A percentile compares a stretch with the other conserved stretches of the same genome.
Conservation (phyloP, 768 basidiomycete species). For the Boletus huronensis region DNA sequence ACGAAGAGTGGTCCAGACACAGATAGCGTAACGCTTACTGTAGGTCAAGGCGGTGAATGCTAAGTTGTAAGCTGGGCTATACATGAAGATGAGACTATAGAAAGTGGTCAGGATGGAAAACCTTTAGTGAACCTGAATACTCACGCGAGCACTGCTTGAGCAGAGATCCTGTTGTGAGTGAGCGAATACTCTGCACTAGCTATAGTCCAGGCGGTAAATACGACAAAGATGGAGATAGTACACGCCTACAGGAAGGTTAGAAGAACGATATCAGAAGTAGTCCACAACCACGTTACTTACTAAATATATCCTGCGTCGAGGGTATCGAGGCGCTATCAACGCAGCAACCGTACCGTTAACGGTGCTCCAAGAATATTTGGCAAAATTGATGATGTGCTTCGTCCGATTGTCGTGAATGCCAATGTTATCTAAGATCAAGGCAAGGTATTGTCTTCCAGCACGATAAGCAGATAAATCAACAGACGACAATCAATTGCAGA, state of each 20-base stretch:
- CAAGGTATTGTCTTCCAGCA: slow-evolving; percentile 5
- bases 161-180: slow-evolving; percentile 2
- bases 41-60: slow-evolving; percentile 9
- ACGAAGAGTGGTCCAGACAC: background rate
- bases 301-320: slow-evolving; percentile 15
- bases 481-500: rapidly evolving
- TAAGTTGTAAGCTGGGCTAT: slow-evolving; percentile 13
- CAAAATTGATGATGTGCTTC: slow-evolving; percentile 16
- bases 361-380: slow-evolving; percentile 10
- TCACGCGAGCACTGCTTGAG: slow-evolving; percentile 11
- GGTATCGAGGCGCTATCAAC: slow-evolving; percentile 11
- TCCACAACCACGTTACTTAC: slow-evolving; percentile 2
- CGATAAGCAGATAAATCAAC: background rate
- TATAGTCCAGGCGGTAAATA: slow-evolving; percentile 15
- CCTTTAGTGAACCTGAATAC: background rate
- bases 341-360: slow-evolving; percentile 2
- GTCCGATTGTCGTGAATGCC: slow-evolving; percentile 20
- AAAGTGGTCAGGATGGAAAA: background rate
- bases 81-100: slow-evolving; percentile 20
- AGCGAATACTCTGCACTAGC: slow-evolving; percentile 20
- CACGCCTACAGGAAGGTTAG: slow-evolving; percentile 3
- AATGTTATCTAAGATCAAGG: slow-evolving; percentile 14
- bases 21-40: background rate
- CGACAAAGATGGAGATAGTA: slow-evolving; percentile 13
- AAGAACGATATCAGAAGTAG: background rate